Evolutionary conservation across 2,329 filamentous ascomycete genomes (phyloP).

Genomic region (Colletotrichum australisinense): DNA sequence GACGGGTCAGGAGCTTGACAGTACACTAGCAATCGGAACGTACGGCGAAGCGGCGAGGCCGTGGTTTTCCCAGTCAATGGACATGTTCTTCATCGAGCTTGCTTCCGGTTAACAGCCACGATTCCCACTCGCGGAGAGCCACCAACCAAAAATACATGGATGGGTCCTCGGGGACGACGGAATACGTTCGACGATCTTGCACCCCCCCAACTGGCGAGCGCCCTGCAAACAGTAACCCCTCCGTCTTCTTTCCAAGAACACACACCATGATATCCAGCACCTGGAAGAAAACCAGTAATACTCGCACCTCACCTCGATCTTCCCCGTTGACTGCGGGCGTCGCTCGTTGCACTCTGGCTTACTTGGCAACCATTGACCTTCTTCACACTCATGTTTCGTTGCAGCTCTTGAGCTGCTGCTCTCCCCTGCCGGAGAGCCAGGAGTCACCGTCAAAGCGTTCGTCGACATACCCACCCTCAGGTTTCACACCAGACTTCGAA

Average conservation of each 20-base stretch:
- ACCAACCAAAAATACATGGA: background rate
- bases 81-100: background rate
- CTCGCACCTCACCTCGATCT: background rate
- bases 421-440: background rate
- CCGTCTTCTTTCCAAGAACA: background rate
- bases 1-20: background rate
- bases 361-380: background rate
- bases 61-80: background rate
- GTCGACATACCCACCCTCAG: constrained; percentile 27
- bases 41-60: background rate
- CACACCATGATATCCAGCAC: background rate
- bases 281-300: background rate
- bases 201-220: background rate
- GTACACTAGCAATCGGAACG: background rate
- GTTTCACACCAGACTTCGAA: constrained; percentile 32
- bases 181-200: background rate
- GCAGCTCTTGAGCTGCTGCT: background rate
- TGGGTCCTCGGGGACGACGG: background rate
- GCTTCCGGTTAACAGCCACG: background rate
- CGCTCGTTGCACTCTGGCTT: background rate
- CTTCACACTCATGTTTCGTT: background rate
- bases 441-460: constrained; percentile 30
- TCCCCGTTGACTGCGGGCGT: background rate
- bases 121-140: background rate
- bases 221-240: background rate